These are phyloP conservation scores for Candida ovalis DNA, from an alignment of 805 yeast genomes.

Conservation along the genomic window DNA sequence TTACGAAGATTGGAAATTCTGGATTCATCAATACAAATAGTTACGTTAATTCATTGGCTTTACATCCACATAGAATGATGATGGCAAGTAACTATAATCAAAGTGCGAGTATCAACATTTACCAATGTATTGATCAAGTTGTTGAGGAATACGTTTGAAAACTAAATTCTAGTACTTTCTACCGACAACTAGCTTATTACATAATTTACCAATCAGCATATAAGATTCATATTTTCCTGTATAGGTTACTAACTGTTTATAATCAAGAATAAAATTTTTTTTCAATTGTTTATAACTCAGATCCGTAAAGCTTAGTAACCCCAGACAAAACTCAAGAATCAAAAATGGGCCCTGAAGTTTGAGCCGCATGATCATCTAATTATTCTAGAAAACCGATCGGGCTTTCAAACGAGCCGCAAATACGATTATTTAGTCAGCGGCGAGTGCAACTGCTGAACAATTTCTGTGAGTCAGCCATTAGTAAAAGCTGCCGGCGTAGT, in stretches of 20 bases:
- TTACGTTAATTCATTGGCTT: constrained; percentile 62
- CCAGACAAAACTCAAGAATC: no score
- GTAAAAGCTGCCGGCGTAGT: not conserved
- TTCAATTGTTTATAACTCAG: no score
- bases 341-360: no score
- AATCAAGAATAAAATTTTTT: no score
- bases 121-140: constrained; percentile 42
- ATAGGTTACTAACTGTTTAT: no score
- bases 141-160: constrained; percentile 13
- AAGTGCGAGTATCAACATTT: constrained; percentile 66
- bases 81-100: constrained; percentile 81
- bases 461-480: not conserved
- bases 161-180: not conserved
- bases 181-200: not conserved
- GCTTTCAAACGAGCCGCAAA: not conserved
- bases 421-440: no score
- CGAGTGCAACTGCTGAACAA: not conserved
- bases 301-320: no score
- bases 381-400: not conserved
- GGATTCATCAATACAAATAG: constrained; percentile 39
- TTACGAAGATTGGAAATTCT: constrained; percentile 49
- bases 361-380: not conserved
- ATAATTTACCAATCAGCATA: no score
- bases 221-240: no score
- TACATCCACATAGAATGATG: constrained; percentile 96